A percentile compares a stretch with the other conserved stretches of the same genome.
These are phyloP conservation scores for Chalciporus sphaerocephalus DNA, from an alignment of 768 basidiomycete genomes.

Conservation along the genomic window DNA sequence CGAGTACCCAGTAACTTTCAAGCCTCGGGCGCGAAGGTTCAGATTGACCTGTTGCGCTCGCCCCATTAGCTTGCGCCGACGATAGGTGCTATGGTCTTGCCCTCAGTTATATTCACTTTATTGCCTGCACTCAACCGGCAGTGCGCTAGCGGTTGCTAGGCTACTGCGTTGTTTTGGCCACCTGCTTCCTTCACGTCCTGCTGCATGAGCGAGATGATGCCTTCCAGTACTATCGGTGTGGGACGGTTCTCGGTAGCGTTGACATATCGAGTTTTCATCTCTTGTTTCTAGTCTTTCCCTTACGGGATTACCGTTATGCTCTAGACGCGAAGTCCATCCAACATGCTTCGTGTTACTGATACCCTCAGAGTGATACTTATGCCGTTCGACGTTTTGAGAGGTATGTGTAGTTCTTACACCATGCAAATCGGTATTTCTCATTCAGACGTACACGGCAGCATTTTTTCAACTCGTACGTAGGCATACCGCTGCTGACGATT, in stretches of 20 bases:
- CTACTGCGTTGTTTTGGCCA: neutral
- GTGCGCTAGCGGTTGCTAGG: neutral
- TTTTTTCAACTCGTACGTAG: constrained; percentile 30
- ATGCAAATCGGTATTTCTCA: neutral
- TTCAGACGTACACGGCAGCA: constrained; percentile 38
- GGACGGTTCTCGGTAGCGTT: neutral
- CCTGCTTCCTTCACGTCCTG: neutral
- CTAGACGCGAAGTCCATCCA: neutral
- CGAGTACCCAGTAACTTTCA: too few species aligned
- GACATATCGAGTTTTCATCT: neutral
- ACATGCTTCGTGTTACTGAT: neutral
- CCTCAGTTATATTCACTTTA: neutral
- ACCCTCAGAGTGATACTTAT: constrained; percentile 30
- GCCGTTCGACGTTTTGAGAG: constrained; percentile 40
- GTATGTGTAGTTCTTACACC: constrained; percentile 27
- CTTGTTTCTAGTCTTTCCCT: neutral
- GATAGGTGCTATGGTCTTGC: neutral
- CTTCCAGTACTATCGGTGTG: neutral
- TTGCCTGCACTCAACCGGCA: neutral
- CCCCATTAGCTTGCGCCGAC: neutral
- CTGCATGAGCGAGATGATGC: neutral
- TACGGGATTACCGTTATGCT: neutral
- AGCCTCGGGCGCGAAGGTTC: too few species aligned
- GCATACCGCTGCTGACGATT: too few species aligned
- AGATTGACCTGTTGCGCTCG: too few species aligned